phyloP scores from a whole-genome alignment of 2,329 filamentous ascomycete genomes.

The Penicillium sp. region DNA sequence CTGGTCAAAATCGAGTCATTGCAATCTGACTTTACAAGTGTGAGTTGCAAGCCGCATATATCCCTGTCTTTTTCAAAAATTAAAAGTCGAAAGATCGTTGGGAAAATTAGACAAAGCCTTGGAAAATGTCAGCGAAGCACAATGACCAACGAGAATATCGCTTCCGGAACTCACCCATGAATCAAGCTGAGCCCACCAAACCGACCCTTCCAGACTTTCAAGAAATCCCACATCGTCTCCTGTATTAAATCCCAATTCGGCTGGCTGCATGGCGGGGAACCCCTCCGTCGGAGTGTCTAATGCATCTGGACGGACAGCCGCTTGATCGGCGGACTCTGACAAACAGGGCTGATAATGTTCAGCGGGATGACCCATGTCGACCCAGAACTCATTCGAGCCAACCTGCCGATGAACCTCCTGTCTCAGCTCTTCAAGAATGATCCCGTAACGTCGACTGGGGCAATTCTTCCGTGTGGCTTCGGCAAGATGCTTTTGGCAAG shows the following conservation, averaged over 20 bases:
- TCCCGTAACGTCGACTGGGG: slow-evolving; percentile 50
- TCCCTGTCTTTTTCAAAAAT: slow-evolving; percentile 13
- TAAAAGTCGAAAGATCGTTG: slow-evolving; percentile 30
- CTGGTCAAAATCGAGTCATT: no score
- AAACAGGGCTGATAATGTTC: not conserved
- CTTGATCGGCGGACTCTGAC: not conserved
- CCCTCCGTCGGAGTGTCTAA: slow-evolving; percentile 17
- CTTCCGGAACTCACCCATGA: slow-evolving; percentile 34
- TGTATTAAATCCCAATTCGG: slow-evolving; percentile 21
- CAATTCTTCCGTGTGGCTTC: slow-evolving; percentile 50
- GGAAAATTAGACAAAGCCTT: slow-evolving; percentile 38
- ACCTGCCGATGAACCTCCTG: slow-evolving; percentile 43
- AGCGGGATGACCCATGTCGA: not conserved
- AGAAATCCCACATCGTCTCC: slow-evolving; percentile 31
- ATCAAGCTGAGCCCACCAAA: slow-evolving; percentile 42
- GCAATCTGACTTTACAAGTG: not conserved
- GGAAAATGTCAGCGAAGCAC: slow-evolving; percentile 6
- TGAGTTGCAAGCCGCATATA: not conserved
- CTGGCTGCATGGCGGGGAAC: slow-evolving; percentile 22
- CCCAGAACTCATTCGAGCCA: slow-evolving; percentile 16
- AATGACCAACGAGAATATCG: not conserved
- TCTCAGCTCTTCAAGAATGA: slow-evolving; percentile 50
- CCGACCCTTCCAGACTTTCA: slow-evolving; percentile 38
- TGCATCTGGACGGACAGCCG: slow-evolving; percentile 5
- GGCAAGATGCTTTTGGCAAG: slow-evolving; percentile 49